A percentile compares a stretch with the other conserved stretches of the same genome.
Evolutionary conservation across 2,329 filamentous ascomycete species (phyloP).

Genomic region (Cadophora sp.): DNA sequence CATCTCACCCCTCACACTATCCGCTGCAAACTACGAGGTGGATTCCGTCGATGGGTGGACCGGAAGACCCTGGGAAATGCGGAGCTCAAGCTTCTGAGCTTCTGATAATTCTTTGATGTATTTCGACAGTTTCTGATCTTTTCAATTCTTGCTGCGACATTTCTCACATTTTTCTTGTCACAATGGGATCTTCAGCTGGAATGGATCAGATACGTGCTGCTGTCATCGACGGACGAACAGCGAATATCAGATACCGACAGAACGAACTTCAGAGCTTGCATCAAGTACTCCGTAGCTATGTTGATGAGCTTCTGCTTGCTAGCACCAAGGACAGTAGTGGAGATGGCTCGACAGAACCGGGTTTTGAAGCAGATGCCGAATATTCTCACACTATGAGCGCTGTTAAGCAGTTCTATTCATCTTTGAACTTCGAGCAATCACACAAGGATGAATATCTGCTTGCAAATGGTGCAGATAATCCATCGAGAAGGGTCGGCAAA

Average conservation of each 20-base stretch:
- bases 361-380: constrained; percentile 50
- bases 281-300: constrained; percentile 47
- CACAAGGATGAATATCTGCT: constrained; percentile 52
- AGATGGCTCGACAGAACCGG: constrained; percentile 20
- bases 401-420: constrained; percentile 49
- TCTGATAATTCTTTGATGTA: constrained; percentile 1
- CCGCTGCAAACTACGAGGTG: background rate
- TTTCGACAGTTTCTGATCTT: background rate
- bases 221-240: constrained; percentile 52
- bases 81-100: constrained; percentile 3
- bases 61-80: background rate
- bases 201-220: constrained; percentile 44
- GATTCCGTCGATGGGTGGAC: background rate
- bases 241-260: constrained; percentile 55
- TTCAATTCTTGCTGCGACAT: background rate
- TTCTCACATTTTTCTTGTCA: background rate
- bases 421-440: constrained; percentile 49
- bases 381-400: constrained; percentile 49
- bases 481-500: constrained; percentile 44
- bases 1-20: background rate
- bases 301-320: constrained; percentile 48
- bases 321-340: constrained; percentile 50
- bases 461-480: constrained; percentile 49
- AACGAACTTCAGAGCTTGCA: constrained; percentile 54
- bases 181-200: constrained; percentile 27